Conservation (phyloP, 306 rosid genomes). For the Cicer arietinum region DNA sequence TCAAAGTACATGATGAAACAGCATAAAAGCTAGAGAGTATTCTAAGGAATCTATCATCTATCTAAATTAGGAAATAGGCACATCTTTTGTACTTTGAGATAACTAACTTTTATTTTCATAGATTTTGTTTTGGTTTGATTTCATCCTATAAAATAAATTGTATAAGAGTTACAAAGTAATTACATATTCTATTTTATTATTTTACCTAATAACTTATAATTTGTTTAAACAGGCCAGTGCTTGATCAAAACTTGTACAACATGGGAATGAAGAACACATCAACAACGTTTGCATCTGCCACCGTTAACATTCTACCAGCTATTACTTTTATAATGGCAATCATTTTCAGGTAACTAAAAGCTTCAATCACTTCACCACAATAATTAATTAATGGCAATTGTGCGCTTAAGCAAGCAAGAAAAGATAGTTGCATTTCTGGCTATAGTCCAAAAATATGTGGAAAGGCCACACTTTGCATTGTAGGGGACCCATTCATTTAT, state of each 20-base stretch:
- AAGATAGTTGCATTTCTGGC: constrained; percentile 26
- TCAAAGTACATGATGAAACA: not conserved
- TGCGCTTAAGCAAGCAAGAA: not conserved
- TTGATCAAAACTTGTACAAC: constrained; percentile 88
- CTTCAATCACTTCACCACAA: constrained; percentile 33
- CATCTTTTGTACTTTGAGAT: constrained; percentile 35
- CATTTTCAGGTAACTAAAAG: constrained; percentile 69
- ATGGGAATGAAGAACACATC: constrained; percentile 92
- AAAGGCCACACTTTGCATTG: no score
- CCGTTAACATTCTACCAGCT: constrained; percentile 84
- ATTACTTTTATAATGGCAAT: constrained; percentile 90
- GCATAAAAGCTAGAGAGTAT: not conserved
- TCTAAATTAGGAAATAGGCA: constrained; percentile 21
- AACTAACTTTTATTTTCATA: not conserved
- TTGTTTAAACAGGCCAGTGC: constrained; percentile 77
- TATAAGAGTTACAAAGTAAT: not conserved
- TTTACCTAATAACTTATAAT: constrained; percentile 15
- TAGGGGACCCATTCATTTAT: no score
- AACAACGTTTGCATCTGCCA: constrained; percentile 88
- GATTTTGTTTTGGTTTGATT: constrained; percentile 32
- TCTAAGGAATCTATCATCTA: constrained; percentile 33
- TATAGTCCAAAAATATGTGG: not conserved
- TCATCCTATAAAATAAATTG: constrained; percentile 10
- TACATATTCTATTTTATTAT: not conserved
- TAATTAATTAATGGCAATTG: not conserved